These are phyloP conservation scores for Malus hybrid DNA, from an alignment of 331 rosid species.

Conservation along the genomic window DNA sequence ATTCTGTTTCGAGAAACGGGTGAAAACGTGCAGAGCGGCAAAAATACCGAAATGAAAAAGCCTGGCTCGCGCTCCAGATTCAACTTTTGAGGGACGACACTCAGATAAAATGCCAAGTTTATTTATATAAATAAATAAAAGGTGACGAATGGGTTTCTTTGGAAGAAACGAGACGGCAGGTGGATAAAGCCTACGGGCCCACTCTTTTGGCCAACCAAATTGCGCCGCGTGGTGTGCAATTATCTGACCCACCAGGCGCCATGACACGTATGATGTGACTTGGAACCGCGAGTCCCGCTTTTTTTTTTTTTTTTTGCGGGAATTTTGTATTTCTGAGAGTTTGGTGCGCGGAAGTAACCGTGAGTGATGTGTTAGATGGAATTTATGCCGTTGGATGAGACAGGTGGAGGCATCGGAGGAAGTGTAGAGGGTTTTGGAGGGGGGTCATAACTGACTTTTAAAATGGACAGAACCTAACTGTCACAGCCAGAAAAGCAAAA, in stretches of 20 bases:
- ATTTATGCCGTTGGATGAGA: no score
- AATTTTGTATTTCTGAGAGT: not conserved
- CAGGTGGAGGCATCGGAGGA: no score
- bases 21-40: slow-evolving; percentile 45
- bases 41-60: slow-evolving; percentile 44
- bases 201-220: slow-evolving; percentile 1
- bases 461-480: no score
- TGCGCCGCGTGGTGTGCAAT: slow-evolving; percentile 24
- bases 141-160: slow-evolving; percentile 25
- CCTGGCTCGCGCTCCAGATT: slow-evolving; percentile 69
- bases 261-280: not conserved
- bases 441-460: no score
- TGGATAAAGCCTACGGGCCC: slow-evolving; percentile 50
- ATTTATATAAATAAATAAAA: not conserved
- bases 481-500: no score
- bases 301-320: not conserved
- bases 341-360: not conserved
- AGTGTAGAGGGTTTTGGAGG: no score
- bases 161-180: slow-evolving; percentile 51
- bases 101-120: no score
- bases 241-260: not conserved
- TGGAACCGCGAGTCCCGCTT: not conserved
- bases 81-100: slow-evolving; percentile 30
- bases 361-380: no score
- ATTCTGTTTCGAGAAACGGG: not conserved